phyloP scores from a whole-genome alignment of 2,329 filamentous ascomycete genomes.

The Aspergillus persii region DNA sequence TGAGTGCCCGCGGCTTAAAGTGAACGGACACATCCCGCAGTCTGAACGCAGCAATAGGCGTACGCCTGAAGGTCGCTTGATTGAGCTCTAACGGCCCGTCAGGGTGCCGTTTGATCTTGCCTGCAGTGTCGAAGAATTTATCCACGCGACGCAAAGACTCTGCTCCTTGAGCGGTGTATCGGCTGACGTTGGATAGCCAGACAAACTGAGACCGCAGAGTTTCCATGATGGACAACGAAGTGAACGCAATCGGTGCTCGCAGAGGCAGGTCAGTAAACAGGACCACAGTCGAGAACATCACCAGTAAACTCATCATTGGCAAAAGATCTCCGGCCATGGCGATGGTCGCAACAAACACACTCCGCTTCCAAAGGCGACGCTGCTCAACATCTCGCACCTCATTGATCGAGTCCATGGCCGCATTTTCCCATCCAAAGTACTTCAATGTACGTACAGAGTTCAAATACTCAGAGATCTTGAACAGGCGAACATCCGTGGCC shows the following conservation, averaged over 20 bases:
- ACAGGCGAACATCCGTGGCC: conserved; percentile 58
- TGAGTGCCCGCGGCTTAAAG: conserved; percentile 55
- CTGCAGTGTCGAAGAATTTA: conserved; percentile 53
- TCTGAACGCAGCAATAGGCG: conserved; percentile 51
- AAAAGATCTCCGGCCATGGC: conserved; percentile 53
- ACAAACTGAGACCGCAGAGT: conserved; percentile 54
- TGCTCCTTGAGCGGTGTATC: conserved; percentile 42
- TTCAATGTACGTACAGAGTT: conserved; percentile 59
- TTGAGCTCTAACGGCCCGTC: conserved; percentile 50
- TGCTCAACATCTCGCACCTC: conserved; percentile 53
- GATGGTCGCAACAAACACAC: conserved; percentile 42
- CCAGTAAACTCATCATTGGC: conserved; percentile 52
- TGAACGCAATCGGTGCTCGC: conserved; percentile 59
- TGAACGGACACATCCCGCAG: conserved; percentile 44
- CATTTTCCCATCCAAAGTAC: conserved; percentile 60
- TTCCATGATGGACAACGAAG: conserved; percentile 54
- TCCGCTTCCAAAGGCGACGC: conserved; percentile 54
- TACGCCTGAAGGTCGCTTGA: conserved; percentile 51
- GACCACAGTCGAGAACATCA: conserved; percentile 56
- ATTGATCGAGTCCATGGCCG: conserved; percentile 53
- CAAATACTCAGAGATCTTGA: conserved; percentile 58
- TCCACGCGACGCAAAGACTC: conserved; percentile 55
- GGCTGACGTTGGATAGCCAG: conserved; percentile 49
- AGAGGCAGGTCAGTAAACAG: conserved; percentile 49
- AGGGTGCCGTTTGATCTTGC: conserved; percentile 50